phyloP scores from a whole-genome alignment of 495 filamentous ascomycete genomes.

The Aspergillus diversus region DNA sequence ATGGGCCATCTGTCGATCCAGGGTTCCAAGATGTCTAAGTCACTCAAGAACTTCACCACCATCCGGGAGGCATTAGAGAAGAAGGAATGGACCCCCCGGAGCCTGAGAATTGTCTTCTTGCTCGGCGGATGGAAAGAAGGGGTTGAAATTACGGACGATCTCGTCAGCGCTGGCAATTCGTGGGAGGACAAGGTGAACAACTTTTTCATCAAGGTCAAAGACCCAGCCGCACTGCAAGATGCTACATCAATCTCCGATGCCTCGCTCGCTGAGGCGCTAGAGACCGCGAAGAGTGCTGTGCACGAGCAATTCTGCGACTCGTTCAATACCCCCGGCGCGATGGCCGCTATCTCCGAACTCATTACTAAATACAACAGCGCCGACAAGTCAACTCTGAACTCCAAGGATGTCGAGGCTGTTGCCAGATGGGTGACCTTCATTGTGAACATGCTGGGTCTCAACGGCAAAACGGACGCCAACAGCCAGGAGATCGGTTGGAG shows the following conservation, averaged over 20 bases:
- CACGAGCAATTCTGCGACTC: slow-evolving; percentile 77
- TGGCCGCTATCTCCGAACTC: slow-evolving; percentile 74
- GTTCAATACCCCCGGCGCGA: slow-evolving; percentile 81
- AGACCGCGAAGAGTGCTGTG: slow-evolving; percentile 65
- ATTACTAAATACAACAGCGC: slow-evolving; percentile 72
- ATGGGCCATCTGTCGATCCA: slow-evolving; percentile 93
- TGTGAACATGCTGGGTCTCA: slow-evolving; percentile 83
- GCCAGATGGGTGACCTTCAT: slow-evolving; percentile 84
- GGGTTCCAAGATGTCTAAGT: slow-evolving; percentile 95
- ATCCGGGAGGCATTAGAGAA: slow-evolving; percentile 79
- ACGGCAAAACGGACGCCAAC: slow-evolving; percentile 59
- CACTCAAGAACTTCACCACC: slow-evolving; percentile 95
- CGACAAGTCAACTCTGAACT: slow-evolving; percentile 61
- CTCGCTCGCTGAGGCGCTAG: slow-evolving; percentile 50
- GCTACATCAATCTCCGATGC: slow-evolving; percentile 34
- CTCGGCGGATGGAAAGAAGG: slow-evolving; percentile 88
- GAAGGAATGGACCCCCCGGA: slow-evolving; percentile 79
- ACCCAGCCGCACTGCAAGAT: slow-evolving; percentile 44
- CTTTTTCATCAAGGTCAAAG: slow-evolving; percentile 80
- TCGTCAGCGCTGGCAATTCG: slow-evolving; percentile 68
- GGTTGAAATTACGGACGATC: slow-evolving; percentile 85
- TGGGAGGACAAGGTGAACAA: slow-evolving; percentile 89
- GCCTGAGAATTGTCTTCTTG: slow-evolving; percentile 84
- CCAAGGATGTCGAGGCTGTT: slow-evolving; percentile 59
- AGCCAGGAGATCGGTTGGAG: slow-evolving; percentile 79